Percentiles rank a stretch among this genome's conserved stretches.
Conservation (phyloP, 352 stramenopile species). For the Pythium sp. region DNA sequence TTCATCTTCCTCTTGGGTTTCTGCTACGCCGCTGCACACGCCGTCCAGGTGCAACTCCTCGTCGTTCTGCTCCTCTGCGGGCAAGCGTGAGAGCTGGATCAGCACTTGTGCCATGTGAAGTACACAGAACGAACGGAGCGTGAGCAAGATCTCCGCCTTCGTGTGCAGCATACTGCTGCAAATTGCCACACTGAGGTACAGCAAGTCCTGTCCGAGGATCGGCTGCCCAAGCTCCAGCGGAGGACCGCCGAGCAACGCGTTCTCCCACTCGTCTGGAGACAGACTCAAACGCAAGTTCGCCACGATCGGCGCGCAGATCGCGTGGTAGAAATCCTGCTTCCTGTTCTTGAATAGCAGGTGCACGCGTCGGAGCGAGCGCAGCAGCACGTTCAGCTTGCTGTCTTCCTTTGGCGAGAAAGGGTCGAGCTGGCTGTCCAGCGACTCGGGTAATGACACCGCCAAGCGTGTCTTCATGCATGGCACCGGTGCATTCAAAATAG, state of each 20-base stretch:
- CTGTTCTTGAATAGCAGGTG: conserved; percentile 55
- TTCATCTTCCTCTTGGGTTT: conserved; percentile 10
- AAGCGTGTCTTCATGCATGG: conserved; percentile 59
- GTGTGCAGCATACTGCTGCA: conserved; percentile 77
- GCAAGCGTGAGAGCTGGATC: conserved; percentile 54
- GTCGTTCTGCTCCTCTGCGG: conserved; percentile 58
- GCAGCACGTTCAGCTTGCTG: conserved; percentile 67
- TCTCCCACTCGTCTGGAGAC: conserved; percentile 44
- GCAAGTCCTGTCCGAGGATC: conserved; percentile 71
- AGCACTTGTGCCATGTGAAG: conserved; percentile 80
- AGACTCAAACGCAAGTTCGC: conserved; percentile 47
- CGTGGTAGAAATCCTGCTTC: conserved; percentile 47
- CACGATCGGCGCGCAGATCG: conserved; percentile 47
- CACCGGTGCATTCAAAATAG: conserved; percentile 50
- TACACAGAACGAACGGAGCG: conserved; percentile 72
- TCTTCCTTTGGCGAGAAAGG: conserved; percentile 75
- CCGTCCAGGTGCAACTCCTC: conserved; percentile 21
- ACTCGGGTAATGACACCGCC: conserved; percentile 63
- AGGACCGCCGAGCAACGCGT: conserved; percentile 38
- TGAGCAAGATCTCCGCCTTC: conserved; percentile 78
- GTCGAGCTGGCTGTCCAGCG: conserved; percentile 62
- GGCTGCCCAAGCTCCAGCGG: conserved; percentile 56
- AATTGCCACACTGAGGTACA: conserved; percentile 70
- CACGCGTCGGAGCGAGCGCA: conserved; percentile 56
- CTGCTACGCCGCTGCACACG: conserved; percentile 9